Conservation (phyloP, 371 early-diverging fungal species). For the Parasitella parasitica region DNA sequence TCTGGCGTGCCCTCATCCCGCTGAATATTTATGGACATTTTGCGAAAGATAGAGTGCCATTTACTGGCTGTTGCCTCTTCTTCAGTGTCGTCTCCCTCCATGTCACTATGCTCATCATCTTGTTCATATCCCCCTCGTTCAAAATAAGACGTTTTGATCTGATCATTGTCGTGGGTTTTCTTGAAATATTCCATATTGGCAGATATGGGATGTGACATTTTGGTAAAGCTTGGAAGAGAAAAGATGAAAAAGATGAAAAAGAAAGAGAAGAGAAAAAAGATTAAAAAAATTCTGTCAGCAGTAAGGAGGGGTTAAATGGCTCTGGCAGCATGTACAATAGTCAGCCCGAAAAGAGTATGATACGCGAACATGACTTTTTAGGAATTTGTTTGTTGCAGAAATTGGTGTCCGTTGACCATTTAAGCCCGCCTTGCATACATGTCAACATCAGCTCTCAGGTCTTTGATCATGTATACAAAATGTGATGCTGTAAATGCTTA, state of each 20-base stretch:
- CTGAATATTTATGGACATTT: slow-evolving; percentile 36
- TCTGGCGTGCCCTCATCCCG: slow-evolving; percentile 23
- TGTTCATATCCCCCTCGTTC: slow-evolving; percentile 2
- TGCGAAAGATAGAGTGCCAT: slow-evolving; percentile 36
- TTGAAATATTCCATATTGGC: slow-evolving; percentile 14
- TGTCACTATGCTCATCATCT: slow-evolving; percentile 1
- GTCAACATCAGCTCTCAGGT: too few relatives aligned
- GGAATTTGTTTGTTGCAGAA: too few relatives aligned
- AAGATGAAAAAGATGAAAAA: neutral
- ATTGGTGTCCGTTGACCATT: too few relatives aligned
- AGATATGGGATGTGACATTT: slow-evolving; percentile 11
- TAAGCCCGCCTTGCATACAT: too few relatives aligned
- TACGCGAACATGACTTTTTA: too few relatives aligned
- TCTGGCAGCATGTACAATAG: too few relatives aligned
- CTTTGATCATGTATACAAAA: too few relatives aligned
- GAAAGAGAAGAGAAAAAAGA: neutral
- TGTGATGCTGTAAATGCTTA: too few relatives aligned
- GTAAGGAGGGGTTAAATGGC: too few relatives aligned
- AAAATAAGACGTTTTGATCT: neutral
- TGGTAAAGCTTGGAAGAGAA: neutral
- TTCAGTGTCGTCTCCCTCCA: neutral
- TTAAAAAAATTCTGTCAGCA: too few relatives aligned
- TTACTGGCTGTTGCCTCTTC: neutral
- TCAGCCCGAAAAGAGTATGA: too few relatives aligned
- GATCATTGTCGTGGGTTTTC: neutral